These are phyloP conservation scores for Fusarium oligoseptatum DNA, from an alignment of 2,329 filamentous ascomycete genomes.

Conservation along the genomic window DNA sequence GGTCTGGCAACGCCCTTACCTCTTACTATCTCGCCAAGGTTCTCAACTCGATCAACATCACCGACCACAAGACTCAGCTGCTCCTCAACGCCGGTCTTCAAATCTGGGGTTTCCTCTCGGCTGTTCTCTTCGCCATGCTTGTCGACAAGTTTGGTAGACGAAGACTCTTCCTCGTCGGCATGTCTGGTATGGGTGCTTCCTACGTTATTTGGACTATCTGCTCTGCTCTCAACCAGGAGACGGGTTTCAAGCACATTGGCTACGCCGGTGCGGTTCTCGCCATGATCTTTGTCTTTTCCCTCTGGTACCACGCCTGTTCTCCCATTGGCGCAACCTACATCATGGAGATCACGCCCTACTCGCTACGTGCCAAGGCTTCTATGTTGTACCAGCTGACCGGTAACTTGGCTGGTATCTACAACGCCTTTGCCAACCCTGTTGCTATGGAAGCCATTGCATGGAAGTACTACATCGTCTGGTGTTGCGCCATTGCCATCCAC, in stretches of 20 bases:
- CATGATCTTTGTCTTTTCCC: constrained; percentile 45
- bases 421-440: constrained; percentile 60
- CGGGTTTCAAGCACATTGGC: constrained; percentile 38
- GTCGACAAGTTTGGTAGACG: constrained; percentile 58
- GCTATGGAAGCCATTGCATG: constrained; percentile 56
- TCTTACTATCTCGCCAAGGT: constrained; percentile 57
- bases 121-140: constrained; percentile 52
- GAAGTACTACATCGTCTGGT: constrained; percentile 61
- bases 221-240: constrained; percentile 52
- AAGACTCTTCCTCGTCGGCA: constrained; percentile 54
- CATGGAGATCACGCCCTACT: constrained; percentile 58
- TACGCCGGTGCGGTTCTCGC: constrained; percentile 61
- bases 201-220: constrained; percentile 57
- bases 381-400: constrained; percentile 48
- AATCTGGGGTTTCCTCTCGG: constrained; percentile 54
- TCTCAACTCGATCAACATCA: constrained; percentile 56
- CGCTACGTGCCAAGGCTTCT: constrained; percentile 47
- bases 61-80: constrained; percentile 47
- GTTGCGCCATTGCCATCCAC: constrained; percentile 47
- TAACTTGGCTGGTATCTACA: constrained; percentile 50
- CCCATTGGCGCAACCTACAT: constrained; percentile 60
- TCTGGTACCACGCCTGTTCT: constrained; percentile 51
- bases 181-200: constrained; percentile 52
- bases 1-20: constrained; percentile 48
- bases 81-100: constrained; percentile 48